Percentiles rank a stretch among this genome's conserved stretches.
Evolutionary conservation across 1,284 basidiomycete genomes (phyloP).

Genomic region (Grifola frondosa): DNA sequence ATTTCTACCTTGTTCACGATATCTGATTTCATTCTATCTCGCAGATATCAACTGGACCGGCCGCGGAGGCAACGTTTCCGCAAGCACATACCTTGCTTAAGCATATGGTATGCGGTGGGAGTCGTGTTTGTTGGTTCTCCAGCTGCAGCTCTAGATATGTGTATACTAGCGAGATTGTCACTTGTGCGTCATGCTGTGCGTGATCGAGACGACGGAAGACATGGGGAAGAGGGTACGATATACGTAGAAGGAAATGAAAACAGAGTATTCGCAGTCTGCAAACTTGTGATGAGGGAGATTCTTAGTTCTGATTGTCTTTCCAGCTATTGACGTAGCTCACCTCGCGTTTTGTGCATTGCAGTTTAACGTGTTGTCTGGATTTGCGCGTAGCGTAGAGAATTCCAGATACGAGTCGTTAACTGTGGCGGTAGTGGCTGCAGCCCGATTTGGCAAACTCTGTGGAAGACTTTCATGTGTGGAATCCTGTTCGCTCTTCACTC

Average conservation of each 20-base stretch:
- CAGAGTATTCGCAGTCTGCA: too few species aligned
- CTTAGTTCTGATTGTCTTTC: too few species aligned
- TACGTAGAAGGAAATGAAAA: too few species aligned
- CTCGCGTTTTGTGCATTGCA: too few species aligned
- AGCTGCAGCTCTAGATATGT: neutral
- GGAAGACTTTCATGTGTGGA: slow-evolving; percentile 47
- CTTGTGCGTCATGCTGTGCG: slow-evolving; percentile 9
- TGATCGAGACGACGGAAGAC: slow-evolving; percentile 6
- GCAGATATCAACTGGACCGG: slow-evolving; percentile 91
- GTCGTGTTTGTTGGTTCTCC: neutral
- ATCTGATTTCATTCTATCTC: slow-evolving; percentile 9
- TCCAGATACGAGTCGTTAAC: too few species aligned
- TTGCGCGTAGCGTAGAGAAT: too few species aligned
- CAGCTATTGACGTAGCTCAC: too few species aligned
- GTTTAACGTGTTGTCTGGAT: too few species aligned
- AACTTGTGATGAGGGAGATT: too few species aligned
- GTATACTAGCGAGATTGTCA: neutral
- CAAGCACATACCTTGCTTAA: slow-evolving; percentile 90
- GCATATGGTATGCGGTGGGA: neutral
- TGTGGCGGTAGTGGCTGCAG: neutral
- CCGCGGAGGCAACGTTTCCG: slow-evolving; percentile 91
- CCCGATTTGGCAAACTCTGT: slow-evolving; percentile 10
- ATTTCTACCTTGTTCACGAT: slow-evolving; percentile 3
- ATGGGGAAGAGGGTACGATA: slow-evolving; percentile 12
- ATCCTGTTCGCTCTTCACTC: slow-evolving; percentile 35